Percentiles rank a stretch among this genome's conserved stretches.
Evolutionary conservation across 2,329 filamentous ascomycete genomes (phyloP).

Genomic region (Paecilomyces variotii): DNA sequence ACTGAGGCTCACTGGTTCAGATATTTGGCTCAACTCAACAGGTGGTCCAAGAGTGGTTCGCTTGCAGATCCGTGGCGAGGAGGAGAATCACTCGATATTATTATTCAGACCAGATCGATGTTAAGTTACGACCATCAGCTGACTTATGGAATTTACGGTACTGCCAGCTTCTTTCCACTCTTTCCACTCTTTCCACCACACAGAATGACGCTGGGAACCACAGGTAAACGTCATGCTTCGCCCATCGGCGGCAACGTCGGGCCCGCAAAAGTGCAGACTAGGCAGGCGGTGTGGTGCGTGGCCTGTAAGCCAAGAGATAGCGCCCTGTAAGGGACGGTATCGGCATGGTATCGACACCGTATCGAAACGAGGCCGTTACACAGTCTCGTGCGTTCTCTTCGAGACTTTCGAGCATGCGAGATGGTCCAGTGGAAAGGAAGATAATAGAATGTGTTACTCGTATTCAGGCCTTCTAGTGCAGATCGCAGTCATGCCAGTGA

Average conservation of each 20-base stretch:
- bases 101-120: neutral
- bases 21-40: neutral
- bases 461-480: neutral
- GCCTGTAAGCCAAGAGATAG: neutral
- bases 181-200: neutral
- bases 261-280: neutral
- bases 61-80: neutral
- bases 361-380: neutral
- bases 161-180: neutral
- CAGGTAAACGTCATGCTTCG: neutral
- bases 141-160: neutral
- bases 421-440: no score
- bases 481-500: neutral
- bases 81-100: no score
- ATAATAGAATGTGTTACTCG: no score
- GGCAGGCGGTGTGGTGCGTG: neutral
- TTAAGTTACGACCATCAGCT: neutral
- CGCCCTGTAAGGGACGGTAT: neutral
- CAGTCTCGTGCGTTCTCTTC: neutral
- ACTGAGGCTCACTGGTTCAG: neutral
- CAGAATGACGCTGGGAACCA: neutral
- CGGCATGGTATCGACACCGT: no score
- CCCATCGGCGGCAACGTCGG: neutral
- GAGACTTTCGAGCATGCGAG: no score
- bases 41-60: neutral